Evolutionary conservation across 2,329 filamentous ascomycete genomes (phyloP).

Genomic region (Cordyceps militaris): DNA sequence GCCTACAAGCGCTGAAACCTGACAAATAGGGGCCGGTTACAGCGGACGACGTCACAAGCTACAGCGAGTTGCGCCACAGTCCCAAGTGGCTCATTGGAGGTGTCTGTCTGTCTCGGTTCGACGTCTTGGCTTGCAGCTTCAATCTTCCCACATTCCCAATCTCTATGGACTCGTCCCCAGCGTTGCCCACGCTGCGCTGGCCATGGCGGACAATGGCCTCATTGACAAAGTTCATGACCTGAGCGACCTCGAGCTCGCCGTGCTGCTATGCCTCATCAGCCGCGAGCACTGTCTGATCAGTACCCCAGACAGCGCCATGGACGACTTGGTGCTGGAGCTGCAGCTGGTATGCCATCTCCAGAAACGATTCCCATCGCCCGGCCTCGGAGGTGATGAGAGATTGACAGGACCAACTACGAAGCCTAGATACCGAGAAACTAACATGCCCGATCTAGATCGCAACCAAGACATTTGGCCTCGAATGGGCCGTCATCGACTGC

Average conservation of each 20-base stretch:
- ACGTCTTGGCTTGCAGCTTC: background rate
- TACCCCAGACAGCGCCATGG: slow-evolving; percentile 54
- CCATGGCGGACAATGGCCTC: slow-evolving; percentile 57
- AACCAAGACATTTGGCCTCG: slow-evolving; percentile 64
- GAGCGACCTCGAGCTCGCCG: slow-evolving; percentile 80
- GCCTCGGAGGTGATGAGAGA: background rate
- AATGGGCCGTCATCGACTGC: slow-evolving; percentile 65
- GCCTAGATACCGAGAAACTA: background rate
- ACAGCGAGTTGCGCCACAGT: background rate
- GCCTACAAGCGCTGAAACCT: background rate
- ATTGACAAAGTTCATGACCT: slow-evolving; percentile 67
- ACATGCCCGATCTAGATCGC: slow-evolving; percentile 44
- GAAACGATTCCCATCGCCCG: background rate
- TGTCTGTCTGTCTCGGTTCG: no score
- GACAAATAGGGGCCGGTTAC: background rate
- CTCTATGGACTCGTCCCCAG: background rate
- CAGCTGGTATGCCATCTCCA: slow-evolving; percentile 45
- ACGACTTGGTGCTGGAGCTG: slow-evolving; percentile 67
- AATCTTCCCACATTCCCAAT: background rate
- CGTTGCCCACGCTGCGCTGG: slow-evolving; percentile 17
- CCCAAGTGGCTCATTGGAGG: background rate
- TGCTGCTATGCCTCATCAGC: slow-evolving; percentile 72
- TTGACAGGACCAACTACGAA: background rate
- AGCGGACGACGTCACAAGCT: background rate
- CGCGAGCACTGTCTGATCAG: slow-evolving; percentile 86